Evolutionary conservation across 495 filamentous ascomycete species (phyloP).

Genomic region (Trichoderma gamsii): DNA sequence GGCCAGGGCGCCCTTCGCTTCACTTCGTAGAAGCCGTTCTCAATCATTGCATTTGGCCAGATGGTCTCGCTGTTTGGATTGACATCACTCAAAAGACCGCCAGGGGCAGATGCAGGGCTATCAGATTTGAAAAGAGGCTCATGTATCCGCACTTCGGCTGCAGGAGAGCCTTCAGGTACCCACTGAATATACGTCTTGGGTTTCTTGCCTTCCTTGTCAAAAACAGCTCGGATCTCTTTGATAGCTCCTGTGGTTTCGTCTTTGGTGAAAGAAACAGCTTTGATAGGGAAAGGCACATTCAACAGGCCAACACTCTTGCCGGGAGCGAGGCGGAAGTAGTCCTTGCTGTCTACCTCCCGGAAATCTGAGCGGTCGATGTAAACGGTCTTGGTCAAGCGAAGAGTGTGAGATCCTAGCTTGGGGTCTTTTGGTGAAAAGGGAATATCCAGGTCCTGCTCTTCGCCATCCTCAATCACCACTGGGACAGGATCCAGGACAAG

Average conservation of each 20-base stretch:
- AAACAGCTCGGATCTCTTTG: conserved; percentile 60
- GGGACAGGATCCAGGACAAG: conserved; percentile 76
- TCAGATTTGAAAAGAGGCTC: conserved; percentile 82
- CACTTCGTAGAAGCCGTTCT: conserved; percentile 80
- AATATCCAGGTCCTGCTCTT: conserved; percentile 58
- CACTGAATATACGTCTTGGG: conserved; percentile 91
- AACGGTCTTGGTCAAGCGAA: conserved; percentile 77
- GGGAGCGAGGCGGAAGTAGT: conserved; percentile 91
- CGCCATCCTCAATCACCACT: conserved; percentile 71
- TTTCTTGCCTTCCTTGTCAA: conserved; percentile 66
- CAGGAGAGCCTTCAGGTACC: conserved; percentile 62
- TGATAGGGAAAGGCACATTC: conserved; percentile 77
- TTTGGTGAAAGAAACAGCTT: conserved; percentile 67
- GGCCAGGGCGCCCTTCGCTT: conserved; percentile 73
- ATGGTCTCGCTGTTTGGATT: conserved; percentile 79
- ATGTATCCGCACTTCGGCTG: conserved; percentile 74
- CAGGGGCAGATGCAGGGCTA: conserved; percentile 64
- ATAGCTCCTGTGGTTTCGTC: conserved; percentile 62
- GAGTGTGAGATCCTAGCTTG: conserved; percentile 49
- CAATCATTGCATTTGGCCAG: conserved; percentile 71
- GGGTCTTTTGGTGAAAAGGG: conserved; percentile 74
- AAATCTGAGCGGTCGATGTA: conserved; percentile 95
- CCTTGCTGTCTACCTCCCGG: conserved; percentile 72
- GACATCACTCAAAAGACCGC: conserved; percentile 76
- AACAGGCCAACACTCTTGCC: conserved; percentile 85